These are phyloP conservation scores for Aristolochia californica DNA, from an alignment of 164 flowering plant species.

Conservation along the genomic window DNA sequence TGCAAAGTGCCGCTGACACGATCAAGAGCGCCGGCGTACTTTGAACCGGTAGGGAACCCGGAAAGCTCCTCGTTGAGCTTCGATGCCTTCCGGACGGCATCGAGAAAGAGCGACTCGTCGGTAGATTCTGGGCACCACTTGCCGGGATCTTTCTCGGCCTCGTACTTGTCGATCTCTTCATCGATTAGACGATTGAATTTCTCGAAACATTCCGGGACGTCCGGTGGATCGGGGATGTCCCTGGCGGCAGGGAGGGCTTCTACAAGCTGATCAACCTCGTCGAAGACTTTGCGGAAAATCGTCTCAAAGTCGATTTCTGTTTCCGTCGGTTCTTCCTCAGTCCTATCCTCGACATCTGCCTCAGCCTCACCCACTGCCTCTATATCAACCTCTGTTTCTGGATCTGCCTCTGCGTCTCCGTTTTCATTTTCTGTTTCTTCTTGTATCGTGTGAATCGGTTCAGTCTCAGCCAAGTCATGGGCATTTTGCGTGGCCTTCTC, in stretches of 20 bases:
- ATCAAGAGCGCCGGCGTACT: slow-evolving; percentile 14
- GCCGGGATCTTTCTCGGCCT: slow-evolving; percentile 11
- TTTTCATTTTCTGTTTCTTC: no score
- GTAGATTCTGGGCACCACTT: slow-evolving; percentile 18
- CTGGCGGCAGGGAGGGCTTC: neutral
- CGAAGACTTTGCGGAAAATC: slow-evolving; percentile 5
- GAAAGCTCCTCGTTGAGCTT: slow-evolving; percentile 16
- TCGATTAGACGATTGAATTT: slow-evolving; percentile 21
- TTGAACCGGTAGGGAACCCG: slow-evolving; percentile 1
- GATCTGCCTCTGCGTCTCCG: no score
- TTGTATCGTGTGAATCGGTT: no score
- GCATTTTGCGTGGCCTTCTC: no score
- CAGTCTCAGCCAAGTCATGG: no score
- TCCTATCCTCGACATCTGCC: no score
- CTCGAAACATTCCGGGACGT: slow-evolving; percentile 22
- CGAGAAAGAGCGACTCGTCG: slow-evolving; percentile 17
- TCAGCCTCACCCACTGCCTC: no score
- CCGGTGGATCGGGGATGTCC: slow-evolving; percentile 3
- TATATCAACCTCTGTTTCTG: no score
- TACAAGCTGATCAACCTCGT: slow-evolving; percentile 22
- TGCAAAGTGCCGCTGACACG: slow-evolving; percentile 33
- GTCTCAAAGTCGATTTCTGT: slow-evolving; percentile 6
- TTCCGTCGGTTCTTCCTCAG: neutral
- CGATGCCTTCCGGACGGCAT: slow-evolving; percentile 16
- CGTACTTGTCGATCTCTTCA: slow-evolving; percentile 21